phyloP scores from a whole-genome alignment of 495 filamentous ascomycete genomes.

The Talaromyces borbonicus region DNA sequence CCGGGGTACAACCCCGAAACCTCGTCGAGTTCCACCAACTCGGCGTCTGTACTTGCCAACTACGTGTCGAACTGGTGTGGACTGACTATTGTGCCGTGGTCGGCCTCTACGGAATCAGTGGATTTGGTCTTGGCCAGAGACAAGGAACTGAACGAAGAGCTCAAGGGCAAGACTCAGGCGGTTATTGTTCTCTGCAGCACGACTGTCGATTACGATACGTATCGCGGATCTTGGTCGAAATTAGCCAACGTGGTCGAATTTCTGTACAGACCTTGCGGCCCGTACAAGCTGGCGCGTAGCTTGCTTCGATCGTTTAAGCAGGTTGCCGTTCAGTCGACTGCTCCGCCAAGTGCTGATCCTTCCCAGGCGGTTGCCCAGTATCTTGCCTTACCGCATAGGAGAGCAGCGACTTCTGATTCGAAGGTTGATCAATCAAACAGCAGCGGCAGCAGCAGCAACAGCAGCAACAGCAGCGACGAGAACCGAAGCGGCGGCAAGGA shows the following conservation, averaged over 20 bases:
- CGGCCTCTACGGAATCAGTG: constrained; percentile 12
- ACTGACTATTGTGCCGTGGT: constrained; percentile 30
- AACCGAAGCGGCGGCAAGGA: too few species aligned
- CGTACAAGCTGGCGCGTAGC: constrained; percentile 54
- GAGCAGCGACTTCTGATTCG: neutral
- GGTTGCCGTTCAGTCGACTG: constrained; percentile 10
- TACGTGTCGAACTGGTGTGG: constrained; percentile 38
- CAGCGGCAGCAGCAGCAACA: too few species aligned
- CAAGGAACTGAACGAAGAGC: constrained; percentile 15
- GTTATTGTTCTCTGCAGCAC: constrained; percentile 30
- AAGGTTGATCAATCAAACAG: neutral
- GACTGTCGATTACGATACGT: constrained; percentile 21
- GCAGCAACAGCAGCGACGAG: too few species aligned
- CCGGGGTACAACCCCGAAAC: constrained; percentile 18
- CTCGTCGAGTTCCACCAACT: constrained; percentile 10
- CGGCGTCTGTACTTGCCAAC: constrained; percentile 11
- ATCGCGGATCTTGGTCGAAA: constrained; percentile 21
- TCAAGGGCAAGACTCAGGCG: constrained; percentile 14
- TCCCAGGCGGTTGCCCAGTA: neutral
- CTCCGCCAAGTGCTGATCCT: constrained; percentile 5
- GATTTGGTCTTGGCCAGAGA: constrained; percentile 38
- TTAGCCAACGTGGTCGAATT: constrained; percentile 30
- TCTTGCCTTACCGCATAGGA: constrained; percentile 3
- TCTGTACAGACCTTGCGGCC: constrained; percentile 47
- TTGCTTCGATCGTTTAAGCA: constrained; percentile 26